Evolutionary conservation across 1,284 basidiomycete species (phyloP).

Genomic region (Cutaneotrichosporon cyanovorans): DNA sequence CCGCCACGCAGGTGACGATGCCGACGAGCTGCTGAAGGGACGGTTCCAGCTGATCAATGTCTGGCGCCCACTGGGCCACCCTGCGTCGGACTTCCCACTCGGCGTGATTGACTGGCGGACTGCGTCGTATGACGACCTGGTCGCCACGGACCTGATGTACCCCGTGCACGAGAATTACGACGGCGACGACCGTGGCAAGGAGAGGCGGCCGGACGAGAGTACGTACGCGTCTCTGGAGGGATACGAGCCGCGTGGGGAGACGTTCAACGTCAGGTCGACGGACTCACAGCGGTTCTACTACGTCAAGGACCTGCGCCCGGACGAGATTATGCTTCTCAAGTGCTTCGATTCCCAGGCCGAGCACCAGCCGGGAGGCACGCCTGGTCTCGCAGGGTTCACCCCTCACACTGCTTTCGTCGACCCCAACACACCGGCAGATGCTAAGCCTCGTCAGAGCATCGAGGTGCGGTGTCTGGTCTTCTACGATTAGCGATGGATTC

Average conservation of each 20-base stretch:
- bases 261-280: constrained; percentile 13
- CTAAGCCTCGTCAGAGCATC: constrained; percentile 15
- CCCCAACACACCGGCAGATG: constrained; percentile 11
- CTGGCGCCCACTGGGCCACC: constrained; percentile 15
- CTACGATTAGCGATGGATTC: constrained; percentile 7
- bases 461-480: constrained; percentile 19
- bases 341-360: constrained; percentile 14
- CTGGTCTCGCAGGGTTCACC: constrained; percentile 12
- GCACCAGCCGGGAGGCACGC: constrained; percentile 3
- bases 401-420: constrained; percentile 17
- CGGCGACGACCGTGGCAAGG: constrained; percentile 16
- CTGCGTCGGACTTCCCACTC: constrained; percentile 10
- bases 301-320: constrained; percentile 15
- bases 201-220: constrained; percentile 1
- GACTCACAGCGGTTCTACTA: constrained; percentile 15
- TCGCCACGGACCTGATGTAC: constrained; percentile 13
- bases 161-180: constrained; percentile 7
- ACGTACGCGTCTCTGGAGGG: constrained; percentile 4
- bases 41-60: constrained; percentile 21
- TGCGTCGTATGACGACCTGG: constrained; percentile 6
- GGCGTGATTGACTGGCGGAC: constrained; percentile 18
- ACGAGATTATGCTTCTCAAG: constrained; percentile 21
- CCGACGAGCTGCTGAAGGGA: constrained; percentile 13
- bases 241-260: constrained; percentile 15
- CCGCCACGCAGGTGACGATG: constrained; percentile 9